A percentile compares a stretch with the other conserved stretches of the same genome.
phyloP scores from a whole-genome alignment of 2,329 filamentous ascomycete species.

The Chrysosporium keratinophilum region DNA sequence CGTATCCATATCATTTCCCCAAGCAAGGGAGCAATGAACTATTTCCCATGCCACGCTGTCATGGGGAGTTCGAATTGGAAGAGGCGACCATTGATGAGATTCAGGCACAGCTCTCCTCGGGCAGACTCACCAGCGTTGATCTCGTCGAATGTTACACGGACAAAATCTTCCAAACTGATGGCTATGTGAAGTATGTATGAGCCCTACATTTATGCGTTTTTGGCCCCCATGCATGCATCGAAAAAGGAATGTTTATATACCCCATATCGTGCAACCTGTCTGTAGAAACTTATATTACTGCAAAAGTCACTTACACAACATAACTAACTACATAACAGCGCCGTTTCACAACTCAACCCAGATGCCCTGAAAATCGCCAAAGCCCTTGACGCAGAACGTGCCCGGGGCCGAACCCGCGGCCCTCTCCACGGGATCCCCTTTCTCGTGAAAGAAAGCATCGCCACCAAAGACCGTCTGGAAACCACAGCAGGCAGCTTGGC shows the following conservation, averaged over 20 bases:
- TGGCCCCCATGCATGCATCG: too few relatives aligned
- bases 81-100: conserved; percentile 61
- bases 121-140: conserved; percentile 48
- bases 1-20: conserved; percentile 33
- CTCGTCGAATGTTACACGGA: conserved; percentile 54
- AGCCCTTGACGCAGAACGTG: conserved; percentile 53
- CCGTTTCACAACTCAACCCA: conserved; percentile 56
- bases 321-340: conserved; percentile 17
- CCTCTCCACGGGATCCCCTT: conserved; percentile 67
- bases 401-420: conserved; percentile 46
- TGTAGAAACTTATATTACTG: too few relatives aligned
- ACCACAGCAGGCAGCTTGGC: conserved; percentile 63
- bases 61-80: conserved; percentile 51
- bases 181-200: conserved; percentile 54
- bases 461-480: conserved; percentile 57
- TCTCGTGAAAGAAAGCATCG: conserved; percentile 64
- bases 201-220: not conserved
- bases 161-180: conserved; percentile 51
- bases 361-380: conserved; percentile 54
- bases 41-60: conserved; percentile 56
- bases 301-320: too few relatives aligned
- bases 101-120: conserved; percentile 47
- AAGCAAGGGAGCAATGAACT: conserved; percentile 28
- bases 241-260: not conserved
- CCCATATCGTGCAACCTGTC: not conserved